Conservation (phyloP, 768 basidiomycete species). For the Lactifluus hygrophoroides region DNA sequence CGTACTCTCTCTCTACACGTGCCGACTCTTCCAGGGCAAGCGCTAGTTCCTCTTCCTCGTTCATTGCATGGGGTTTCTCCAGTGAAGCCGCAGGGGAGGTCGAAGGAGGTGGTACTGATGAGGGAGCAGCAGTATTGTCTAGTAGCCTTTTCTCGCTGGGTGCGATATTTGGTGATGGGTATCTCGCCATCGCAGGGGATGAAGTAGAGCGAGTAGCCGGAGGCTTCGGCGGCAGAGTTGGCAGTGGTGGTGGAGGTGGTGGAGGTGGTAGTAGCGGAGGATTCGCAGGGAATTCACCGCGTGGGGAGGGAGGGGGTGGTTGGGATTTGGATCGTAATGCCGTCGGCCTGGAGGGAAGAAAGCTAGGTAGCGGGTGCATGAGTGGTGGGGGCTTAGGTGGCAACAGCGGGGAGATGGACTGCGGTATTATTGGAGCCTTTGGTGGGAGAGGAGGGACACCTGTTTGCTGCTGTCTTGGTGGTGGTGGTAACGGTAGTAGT, state of each 20-base stretch:
- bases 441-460: conserved; percentile 11
- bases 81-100: conserved; percentile 20
- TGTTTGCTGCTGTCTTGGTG: neutral
- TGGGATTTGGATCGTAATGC: neutral
- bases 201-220: neutral
- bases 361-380: neutral
- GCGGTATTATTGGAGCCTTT: conserved; percentile 1
- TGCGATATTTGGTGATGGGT: neutral
- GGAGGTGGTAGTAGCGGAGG: neutral
- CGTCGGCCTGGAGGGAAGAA: neutral
- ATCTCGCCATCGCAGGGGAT: neutral
- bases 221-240: neutral
- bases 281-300: neutral
- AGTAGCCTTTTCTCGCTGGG: neutral
- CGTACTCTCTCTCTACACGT: neutral
- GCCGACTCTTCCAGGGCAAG: conserved; percentile 52
- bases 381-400: conserved; percentile 6
- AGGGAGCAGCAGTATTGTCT: neutral
- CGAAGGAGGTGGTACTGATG: neutral
- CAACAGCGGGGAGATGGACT: conserved; percentile 1
- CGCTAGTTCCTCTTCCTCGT: conserved; percentile 59
- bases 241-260: neutral
- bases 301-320: neutral
- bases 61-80: neutral
- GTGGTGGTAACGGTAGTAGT: neutral